Conservation (phyloP, 2,329 filamentous ascomycete species). For the Talaromyces sp. region DNA sequence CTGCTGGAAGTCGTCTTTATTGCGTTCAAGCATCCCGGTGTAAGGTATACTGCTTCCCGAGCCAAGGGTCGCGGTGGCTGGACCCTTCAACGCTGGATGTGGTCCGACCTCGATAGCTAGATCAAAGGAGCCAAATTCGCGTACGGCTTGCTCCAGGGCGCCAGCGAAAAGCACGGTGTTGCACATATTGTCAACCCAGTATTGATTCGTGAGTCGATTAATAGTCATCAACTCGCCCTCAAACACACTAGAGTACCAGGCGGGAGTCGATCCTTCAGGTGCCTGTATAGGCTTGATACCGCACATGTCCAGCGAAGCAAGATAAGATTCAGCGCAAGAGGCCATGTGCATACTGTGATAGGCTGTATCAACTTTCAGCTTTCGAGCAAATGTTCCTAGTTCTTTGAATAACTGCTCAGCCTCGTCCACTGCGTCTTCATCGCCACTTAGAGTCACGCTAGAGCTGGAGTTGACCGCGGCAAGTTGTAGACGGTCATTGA, state of each 20-base stretch:
- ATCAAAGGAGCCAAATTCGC: slow-evolving; percentile 10
- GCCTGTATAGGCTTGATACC: slow-evolving; percentile 12
- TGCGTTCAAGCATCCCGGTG: slow-evolving; percentile 14
- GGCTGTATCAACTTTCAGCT: slow-evolving; percentile 33
- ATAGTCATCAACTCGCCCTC: slow-evolving; percentile 10
- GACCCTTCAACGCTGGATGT: background rate
- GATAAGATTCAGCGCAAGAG: slow-evolving; percentile 27
- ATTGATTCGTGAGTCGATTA: slow-evolving; percentile 12
- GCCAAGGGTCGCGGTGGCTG: too few relatives aligned
- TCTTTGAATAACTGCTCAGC: too few relatives aligned
- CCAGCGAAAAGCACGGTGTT: slow-evolving; percentile 30
- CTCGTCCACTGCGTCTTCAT: slow-evolving; percentile 22
- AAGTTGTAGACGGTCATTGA: slow-evolving; percentile 9
- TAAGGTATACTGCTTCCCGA: background rate
- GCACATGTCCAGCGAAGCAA: slow-evolving; percentile 15
- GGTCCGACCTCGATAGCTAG: background rate
- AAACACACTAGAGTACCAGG: slow-evolving; percentile 8
- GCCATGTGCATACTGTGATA: slow-evolving; percentile 42
- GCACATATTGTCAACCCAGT: slow-evolving; percentile 35
- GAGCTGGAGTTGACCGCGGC: slow-evolving; percentile 32
- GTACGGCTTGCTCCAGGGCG: slow-evolving; percentile 19
- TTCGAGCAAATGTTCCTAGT: slow-evolving; percentile 30
- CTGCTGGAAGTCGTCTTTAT: too few relatives aligned
- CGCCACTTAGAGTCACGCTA: slow-evolving; percentile 29
- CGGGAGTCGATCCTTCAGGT: background rate